phyloP scores from a whole-genome alignment of 2,329 filamentous ascomycete genomes.

The Rhinocladiella mackenziei region DNA sequence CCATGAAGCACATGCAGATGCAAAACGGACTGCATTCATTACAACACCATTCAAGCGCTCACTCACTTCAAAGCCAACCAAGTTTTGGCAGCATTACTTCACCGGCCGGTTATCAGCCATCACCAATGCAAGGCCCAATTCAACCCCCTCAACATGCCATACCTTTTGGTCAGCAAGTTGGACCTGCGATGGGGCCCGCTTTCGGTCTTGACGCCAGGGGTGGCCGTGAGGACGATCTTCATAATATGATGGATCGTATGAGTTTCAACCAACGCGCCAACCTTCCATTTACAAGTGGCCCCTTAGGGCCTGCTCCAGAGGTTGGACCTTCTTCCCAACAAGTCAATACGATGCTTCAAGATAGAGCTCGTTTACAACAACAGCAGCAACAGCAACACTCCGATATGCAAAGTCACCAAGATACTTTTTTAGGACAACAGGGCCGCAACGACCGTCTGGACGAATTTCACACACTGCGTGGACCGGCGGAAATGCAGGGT shows the following conservation, averaged over 20 bases:
- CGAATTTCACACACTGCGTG: constrained; percentile 75
- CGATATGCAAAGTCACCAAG: constrained; percentile 38
- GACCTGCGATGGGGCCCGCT: constrained; percentile 8
- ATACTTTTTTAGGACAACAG: constrained; percentile 48
- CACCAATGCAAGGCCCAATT: constrained; percentile 56
- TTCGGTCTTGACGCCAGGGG: constrained; percentile 23
- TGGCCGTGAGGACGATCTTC: constrained; percentile 69
- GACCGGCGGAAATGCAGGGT: constrained; percentile 58
- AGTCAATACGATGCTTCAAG: constrained; percentile 57
- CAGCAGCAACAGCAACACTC: constrained; percentile 27
- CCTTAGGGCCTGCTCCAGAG: constrained; percentile 46
- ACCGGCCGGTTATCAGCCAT: constrained; percentile 66
- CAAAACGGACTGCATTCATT: constrained; percentile 58
- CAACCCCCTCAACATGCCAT: constrained; percentile 41
- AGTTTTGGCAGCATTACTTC: constrained; percentile 93
- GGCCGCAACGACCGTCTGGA: constrained; percentile 65
- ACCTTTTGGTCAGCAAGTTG: constrained; percentile 15
- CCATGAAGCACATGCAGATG: constrained; percentile 68
- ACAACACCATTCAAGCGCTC: constrained; percentile 90
- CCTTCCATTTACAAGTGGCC: constrained; percentile 46
- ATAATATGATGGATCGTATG: constrained; percentile 61
- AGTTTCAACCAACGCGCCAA: constrained; percentile 53
- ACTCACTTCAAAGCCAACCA: constrained; percentile 93
- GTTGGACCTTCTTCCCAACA: constrained; percentile 51
- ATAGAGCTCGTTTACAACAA: constrained; percentile 53